Evolutionary conservation across 2,329 filamentous ascomycete species (phyloP).

Genomic region (Aspergillus ochraceoroseus): DNA sequence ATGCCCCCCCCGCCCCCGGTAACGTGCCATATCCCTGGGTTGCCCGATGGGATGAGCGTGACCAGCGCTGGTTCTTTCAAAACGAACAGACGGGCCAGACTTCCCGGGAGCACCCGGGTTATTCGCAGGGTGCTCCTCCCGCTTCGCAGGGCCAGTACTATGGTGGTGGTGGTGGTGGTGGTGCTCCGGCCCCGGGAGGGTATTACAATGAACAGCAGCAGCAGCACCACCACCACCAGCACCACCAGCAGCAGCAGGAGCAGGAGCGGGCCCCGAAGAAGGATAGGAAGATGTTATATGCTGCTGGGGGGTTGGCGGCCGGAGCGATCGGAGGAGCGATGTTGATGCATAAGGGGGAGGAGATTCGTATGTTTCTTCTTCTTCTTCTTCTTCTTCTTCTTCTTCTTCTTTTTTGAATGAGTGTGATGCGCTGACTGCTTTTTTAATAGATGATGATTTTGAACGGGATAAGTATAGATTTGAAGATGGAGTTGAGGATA

Average conservation of each 20-base stretch:
- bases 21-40: conserved; percentile 42
- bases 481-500: conserved; percentile 37
- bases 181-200: conserved; percentile 15
- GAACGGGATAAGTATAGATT: conserved; percentile 31
- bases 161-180: conserved; percentile 14
- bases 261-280: conserved; percentile 18
- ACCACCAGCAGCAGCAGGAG: conserved; percentile 12
- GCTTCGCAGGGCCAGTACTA: conserved; percentile 11
- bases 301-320: conserved; percentile 39
- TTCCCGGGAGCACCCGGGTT: conserved; percentile 37
- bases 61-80: conserved; percentile 44
- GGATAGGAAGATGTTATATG: conserved; percentile 34
- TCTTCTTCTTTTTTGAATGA: neutral
- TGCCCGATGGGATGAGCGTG: conserved; percentile 42
- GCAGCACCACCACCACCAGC: conserved; percentile 18
- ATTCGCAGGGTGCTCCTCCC: conserved; percentile 9
- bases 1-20: no score
- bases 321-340: conserved; percentile 44
- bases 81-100: conserved; percentile 47
- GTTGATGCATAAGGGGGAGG: conserved; percentile 45
- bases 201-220: conserved; percentile 20
- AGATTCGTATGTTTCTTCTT: conserved; percentile 34
- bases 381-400: conserved; percentile 1
- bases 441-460: conserved; percentile 31
- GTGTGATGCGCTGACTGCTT: neutral